A percentile compares a stretch with the other conserved stretches of the same genome.
Evolutionary conservation across 192 early-diverging fungal genomes (phyloP).

Genomic region (Entrophospora sp.): DNA sequence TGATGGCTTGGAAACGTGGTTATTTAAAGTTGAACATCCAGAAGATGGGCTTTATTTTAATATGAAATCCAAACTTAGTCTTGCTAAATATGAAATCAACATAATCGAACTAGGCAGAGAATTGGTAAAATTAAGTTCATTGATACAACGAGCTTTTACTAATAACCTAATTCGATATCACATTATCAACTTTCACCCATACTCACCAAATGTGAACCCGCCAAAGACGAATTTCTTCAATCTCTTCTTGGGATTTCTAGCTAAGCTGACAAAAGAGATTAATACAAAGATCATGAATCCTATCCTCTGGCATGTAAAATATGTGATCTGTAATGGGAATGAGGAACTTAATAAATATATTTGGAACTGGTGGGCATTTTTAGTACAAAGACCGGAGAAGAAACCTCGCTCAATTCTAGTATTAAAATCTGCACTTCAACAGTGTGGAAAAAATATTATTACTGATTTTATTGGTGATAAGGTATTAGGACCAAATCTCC

Average conservation of each 20-base stretch:
- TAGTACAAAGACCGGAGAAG: neutral
- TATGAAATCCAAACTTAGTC: neutral
- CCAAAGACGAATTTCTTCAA: too few species aligned
- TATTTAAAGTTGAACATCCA: neutral
- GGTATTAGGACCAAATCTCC: neutral
- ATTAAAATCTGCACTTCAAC: too few species aligned
- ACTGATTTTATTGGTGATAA: too few species aligned
- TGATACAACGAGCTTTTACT: neutral
- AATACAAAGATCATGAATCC: neutral
- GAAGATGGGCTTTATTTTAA: neutral
- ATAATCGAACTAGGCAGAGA: too few species aligned
- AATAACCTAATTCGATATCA: neutral
- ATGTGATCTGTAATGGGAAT: too few species aligned
- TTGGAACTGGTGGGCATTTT: neutral
- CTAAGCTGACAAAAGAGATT: neutral
- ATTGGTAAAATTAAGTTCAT: neutral
- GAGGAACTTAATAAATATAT: slow-evolving; percentile 11
- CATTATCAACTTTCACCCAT: neutral
- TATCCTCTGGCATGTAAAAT: neutral
- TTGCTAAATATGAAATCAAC: too few species aligned
- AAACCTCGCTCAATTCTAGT: too few species aligned
- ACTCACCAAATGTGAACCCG: neutral
- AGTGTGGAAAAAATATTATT: too few species aligned
- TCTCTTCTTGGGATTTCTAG: too few species aligned
- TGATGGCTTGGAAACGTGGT: too few species aligned